These are phyloP conservation scores for Begonia masoniana DNA, from an alignment of 306 rosid species.

Conservation along the genomic window DNA sequence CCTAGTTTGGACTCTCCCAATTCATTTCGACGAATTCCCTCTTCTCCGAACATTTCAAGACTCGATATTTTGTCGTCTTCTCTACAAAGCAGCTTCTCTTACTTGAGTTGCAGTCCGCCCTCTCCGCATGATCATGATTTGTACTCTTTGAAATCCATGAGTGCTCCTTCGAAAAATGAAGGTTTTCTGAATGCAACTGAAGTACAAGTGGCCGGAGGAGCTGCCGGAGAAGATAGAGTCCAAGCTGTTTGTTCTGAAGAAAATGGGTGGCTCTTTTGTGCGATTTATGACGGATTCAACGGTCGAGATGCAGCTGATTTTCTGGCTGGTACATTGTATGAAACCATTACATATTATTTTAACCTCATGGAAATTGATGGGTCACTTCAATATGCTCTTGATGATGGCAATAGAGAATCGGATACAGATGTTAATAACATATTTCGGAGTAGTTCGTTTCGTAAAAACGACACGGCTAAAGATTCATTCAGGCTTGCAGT, in stretches of 20 bases:
- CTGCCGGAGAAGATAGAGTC: constrained; percentile 99
- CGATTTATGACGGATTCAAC: constrained; percentile 91
- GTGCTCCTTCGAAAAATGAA: constrained; percentile 56
- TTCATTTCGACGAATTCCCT: constrained; percentile 73
- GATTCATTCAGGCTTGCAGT: constrained; percentile 37
- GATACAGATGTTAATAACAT: constrained; percentile 12
- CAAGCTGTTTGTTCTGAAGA: constrained; percentile 99
- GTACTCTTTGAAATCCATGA: constrained; percentile 31
- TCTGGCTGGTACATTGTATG: constrained; percentile 89
- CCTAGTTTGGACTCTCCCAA: constrained; percentile 94
- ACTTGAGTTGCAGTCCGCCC: constrained; percentile 77
- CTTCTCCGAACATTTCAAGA: constrained; percentile 64
- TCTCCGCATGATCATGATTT: constrained; percentile 38
- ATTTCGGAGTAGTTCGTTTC: constrained; percentile 16
- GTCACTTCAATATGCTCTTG: constrained; percentile 21
- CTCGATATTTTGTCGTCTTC: constrained; percentile 72
- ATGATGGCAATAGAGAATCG: constrained; percentile 10
- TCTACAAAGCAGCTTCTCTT: constrained; percentile 60
- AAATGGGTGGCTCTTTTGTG: constrained; percentile 95
- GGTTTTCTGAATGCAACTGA: constrained; percentile 65
- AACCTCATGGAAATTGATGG: constrained; percentile 32
- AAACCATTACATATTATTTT: constrained; percentile 55
- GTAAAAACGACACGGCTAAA: constrained; percentile 7
- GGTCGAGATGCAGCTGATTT: constrained; percentile 98
- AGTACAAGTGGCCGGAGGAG: constrained; percentile 98